A percentile compares a stretch with the other conserved stretches of the same genome.
These are phyloP conservation scores for Rhodotorula sp. DNA, from an alignment of 1,284 basidiomycete genomes.

Conservation along the genomic window DNA sequence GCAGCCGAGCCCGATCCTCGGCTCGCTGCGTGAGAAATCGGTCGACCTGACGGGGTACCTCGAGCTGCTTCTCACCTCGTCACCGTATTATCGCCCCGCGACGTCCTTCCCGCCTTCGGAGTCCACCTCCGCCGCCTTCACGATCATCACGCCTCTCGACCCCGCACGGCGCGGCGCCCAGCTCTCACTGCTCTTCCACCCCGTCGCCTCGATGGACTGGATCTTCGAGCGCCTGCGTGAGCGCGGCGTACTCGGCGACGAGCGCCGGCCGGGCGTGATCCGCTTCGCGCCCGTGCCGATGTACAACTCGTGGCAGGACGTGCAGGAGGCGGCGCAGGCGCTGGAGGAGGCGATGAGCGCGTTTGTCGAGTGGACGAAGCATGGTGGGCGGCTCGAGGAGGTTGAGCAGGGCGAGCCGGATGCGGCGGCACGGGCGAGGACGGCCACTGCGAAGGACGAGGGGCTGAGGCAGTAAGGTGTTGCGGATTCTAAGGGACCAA, in stretches of 20 bases:
- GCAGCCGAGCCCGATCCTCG: slow-evolving; percentile 53
- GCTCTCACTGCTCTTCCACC: slow-evolving; percentile 77
- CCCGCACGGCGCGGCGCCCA: slow-evolving; percentile 75
- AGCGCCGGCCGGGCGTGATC: slow-evolving; percentile 85
- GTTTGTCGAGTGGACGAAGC: not conserved
- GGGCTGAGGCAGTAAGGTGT: not conserved
- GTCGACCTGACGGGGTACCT: slow-evolving; percentile 69
- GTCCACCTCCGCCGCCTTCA: slow-evolving; percentile 58
- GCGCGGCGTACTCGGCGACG: slow-evolving; percentile 82
- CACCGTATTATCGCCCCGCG: slow-evolving; percentile 59
- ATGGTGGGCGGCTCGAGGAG: not conserved
- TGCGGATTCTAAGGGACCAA: no score
- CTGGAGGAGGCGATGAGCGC: slow-evolving; percentile 15
- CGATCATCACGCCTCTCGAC: slow-evolving; percentile 79
- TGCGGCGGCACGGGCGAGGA: not conserved
- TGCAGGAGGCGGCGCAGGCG: slow-evolving; percentile 8
- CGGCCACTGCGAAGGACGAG: not conserved
- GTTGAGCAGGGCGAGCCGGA: not conserved
- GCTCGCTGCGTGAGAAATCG: slow-evolving; percentile 67
- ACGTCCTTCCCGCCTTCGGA: slow-evolving; percentile 51
- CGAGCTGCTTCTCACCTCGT: slow-evolving; percentile 64
- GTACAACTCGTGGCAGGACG: slow-evolving; percentile 67
- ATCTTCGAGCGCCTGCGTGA: slow-evolving; percentile 65
- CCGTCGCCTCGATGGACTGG: slow-evolving; percentile 65
- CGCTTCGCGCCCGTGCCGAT: slow-evolving; percentile 78